A percentile compares a stretch with the other conserved stretches of the same genome.
Conservation (phyloP, 495 filamentous ascomycete genomes). For the Alectoria sarmentosa region DNA sequence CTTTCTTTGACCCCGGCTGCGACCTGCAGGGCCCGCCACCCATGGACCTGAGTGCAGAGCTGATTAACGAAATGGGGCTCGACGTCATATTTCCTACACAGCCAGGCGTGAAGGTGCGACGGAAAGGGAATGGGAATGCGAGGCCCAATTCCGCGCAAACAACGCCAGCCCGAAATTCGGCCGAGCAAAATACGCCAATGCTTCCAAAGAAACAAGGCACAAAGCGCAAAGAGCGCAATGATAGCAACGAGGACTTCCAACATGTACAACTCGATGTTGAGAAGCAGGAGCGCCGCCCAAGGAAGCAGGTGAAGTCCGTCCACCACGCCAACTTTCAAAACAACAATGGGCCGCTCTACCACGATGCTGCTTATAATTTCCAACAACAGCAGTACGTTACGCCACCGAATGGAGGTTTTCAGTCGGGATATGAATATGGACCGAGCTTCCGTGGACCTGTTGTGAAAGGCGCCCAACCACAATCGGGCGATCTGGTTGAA, state of each 20-base stretch:
- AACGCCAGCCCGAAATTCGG: background rate
- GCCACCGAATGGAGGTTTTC: background rate
- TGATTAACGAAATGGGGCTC: background rate
- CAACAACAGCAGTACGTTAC: background rate
- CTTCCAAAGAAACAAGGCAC: background rate
- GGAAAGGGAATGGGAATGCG: background rate
- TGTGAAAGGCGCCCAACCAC: background rate
- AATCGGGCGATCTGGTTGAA: background rate
- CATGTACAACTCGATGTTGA: background rate
- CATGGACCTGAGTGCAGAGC: background rate
- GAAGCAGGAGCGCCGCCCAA: background rate
- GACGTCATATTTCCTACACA: background rate
- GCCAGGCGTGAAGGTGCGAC: background rate
- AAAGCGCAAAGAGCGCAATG: background rate
- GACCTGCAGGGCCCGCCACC: background rate
- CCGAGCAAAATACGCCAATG: background rate
- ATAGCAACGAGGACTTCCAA: background rate
- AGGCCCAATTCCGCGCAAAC: background rate
- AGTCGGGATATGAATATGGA: background rate
- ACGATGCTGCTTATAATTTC: background rate
- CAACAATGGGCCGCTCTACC: background rate
- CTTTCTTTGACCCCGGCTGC: background rate
- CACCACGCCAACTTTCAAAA: background rate
- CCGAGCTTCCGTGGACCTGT: background rate
- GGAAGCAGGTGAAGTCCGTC: background rate